Base-by-base conservation (phyloP, 164 flowering plant species). In the Taxillus chinensis region DNA sequence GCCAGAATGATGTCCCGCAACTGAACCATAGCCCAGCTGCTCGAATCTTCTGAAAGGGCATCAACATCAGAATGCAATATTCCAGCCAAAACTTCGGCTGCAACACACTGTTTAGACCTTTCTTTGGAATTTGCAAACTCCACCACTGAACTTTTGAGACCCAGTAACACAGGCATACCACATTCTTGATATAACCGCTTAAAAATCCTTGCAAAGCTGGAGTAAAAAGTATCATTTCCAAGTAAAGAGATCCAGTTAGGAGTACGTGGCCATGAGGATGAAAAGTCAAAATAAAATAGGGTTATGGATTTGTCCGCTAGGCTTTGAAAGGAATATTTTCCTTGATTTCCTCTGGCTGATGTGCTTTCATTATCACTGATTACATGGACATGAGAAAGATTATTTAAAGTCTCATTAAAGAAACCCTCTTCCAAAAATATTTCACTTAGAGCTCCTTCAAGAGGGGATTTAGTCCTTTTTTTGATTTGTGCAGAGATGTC, bases 101-200 rank as follows among this genome's bases (percentile, higher is more conserved):
- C 98, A 74, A 93, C 97, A 79, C 98, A 90, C 70, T 90, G 98
- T 74, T 86, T 93, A 59, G 98, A 73, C 75, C 98, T 85, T 82
- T 93, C 98, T 74, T 86, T 82, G 49, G 98, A 81, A 79, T 68
- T 79, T 60, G 84, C 68, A 73, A 83, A 90, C 62, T 88, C 96
- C 71, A 82, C 92, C 55, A 93, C 59, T 45, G 91, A 61, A 57
- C 75, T 74, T 65, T 63, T 77, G 38, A 93, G 80, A 2, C 90
- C 83, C 43, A 74, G 11, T 60, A 90, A 52, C 71, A 89, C 87
- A 61, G 95, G 83, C 79, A 82, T 68, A 39, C 99, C 99, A 78
- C 99, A 93, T 84, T 93, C 97, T 75, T 93, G 99, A 66, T 78
- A 58, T 65, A 93, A 67, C 60, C 99, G 78, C 73, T 93, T 90